Conservation (phyloP, 495 filamentous ascomycete genomes). For the Lasiosphaeris hirsuta region DNA sequence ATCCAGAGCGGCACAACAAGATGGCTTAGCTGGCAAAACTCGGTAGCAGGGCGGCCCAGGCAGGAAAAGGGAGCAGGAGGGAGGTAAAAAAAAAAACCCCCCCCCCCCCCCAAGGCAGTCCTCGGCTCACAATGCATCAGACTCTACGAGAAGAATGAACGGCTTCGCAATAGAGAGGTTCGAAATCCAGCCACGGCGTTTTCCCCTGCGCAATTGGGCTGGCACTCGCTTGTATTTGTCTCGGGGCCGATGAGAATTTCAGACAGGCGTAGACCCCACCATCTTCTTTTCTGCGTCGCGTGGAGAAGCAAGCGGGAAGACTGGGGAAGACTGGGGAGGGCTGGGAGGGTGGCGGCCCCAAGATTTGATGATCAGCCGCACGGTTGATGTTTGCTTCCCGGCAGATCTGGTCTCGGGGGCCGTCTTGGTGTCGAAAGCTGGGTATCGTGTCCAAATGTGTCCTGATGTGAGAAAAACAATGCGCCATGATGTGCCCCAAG, state of each 20-base stretch:
- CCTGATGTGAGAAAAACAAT: no score
- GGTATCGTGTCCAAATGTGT: conserved; percentile 6
- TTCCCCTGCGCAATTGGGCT: no score
- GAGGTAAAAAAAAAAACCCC: background rate
- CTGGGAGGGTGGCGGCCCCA: background rate
- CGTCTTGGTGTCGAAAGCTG: conserved; percentile 16
- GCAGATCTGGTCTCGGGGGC: conserved; percentile 26
- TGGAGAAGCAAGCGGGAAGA: background rate
- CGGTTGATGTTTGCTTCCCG: conserved; percentile 28
- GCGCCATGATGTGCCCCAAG: conserved; percentile 2
- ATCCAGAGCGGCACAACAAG: background rate
- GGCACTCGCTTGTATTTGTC: no score
- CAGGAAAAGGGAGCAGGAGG: no score
- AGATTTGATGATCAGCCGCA: conserved; percentile 24
- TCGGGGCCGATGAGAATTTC: no score
- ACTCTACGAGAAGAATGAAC: no score
- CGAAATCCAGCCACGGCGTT: no score
- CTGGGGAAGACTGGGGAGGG: background rate
- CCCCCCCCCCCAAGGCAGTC: background rate
- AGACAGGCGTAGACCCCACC: background rate
- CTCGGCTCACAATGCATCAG: no score
- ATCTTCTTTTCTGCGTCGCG: background rate
- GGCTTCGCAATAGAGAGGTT: no score
- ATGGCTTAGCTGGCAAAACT: background rate
- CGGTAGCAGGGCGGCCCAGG: no score